phyloP scores from a whole-genome alignment of 1,284 basidiomycete species.

The Apiotrichum domesticum region DNA sequence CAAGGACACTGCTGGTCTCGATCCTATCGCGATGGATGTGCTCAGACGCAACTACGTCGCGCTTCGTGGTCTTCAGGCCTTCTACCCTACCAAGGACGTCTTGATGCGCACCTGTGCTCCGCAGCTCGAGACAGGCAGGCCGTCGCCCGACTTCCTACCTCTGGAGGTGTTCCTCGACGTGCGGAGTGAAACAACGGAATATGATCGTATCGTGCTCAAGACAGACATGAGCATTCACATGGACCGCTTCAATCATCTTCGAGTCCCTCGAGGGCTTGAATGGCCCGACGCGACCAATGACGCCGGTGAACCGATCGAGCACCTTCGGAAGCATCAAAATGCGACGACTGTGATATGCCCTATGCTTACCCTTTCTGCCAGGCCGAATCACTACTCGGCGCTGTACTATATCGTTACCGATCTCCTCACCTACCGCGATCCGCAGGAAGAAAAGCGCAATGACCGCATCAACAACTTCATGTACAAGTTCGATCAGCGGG shows the following conservation, averaged over 20 bases:
- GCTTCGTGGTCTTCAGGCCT: constrained; percentile 77
- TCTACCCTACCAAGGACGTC: constrained; percentile 59
- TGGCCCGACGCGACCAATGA: constrained; percentile 43
- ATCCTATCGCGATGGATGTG: constrained; percentile 77
- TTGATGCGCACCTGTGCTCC: constrained; percentile 9
- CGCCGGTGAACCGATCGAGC: constrained; percentile 53
- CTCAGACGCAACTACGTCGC: constrained; percentile 74
- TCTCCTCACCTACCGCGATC: constrained; percentile 80
- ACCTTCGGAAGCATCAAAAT: constrained; percentile 78
- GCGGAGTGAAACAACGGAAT: constrained; percentile 70
- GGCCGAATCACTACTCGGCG: constrained; percentile 74
- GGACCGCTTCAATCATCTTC: constrained; percentile 90
- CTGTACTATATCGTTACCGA: constrained; percentile 86
- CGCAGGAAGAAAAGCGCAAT: constrained; percentile 66
- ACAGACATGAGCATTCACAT: constrained; percentile 80
- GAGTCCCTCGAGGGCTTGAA: constrained; percentile 63
- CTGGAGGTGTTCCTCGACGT: constrained; percentile 82
- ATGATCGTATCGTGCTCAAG: constrained; percentile 84
- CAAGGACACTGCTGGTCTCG: constrained; percentile 69
- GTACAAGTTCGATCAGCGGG: constrained; percentile 85
- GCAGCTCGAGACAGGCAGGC: neutral
- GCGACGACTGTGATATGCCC: constrained; percentile 74
- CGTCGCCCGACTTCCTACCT: constrained; percentile 57
- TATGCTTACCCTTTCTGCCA: constrained; percentile 81
- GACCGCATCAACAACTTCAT: constrained; percentile 77